A percentile compares a stretch with the other conserved stretches of the same genome.
These are phyloP conservation scores for Elsinoe necatrix DNA, from an alignment of 2,329 filamentous ascomycete species.

Conservation along the genomic window DNA sequence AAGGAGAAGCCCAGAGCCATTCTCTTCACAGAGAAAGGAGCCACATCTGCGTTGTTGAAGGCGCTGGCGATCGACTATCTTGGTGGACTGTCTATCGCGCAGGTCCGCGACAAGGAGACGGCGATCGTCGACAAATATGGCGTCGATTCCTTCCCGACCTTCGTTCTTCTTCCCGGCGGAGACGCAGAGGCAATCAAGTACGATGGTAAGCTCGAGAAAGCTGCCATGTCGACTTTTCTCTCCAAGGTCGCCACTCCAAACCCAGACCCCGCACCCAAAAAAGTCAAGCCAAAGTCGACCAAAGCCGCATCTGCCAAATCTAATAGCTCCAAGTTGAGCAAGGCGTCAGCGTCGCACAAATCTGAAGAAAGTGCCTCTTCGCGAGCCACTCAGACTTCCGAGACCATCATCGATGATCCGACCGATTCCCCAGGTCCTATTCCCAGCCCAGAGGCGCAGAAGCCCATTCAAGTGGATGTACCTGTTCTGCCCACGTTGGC, in stretches of 20 bases:
- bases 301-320: slow-evolving; percentile 40
- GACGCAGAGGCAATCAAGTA: slow-evolving; percentile 63
- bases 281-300: slow-evolving; percentile 35
- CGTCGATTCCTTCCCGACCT: slow-evolving; percentile 66
- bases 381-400: slow-evolving; percentile 41
- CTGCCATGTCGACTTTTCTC: slow-evolving; percentile 71
- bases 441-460: slow-evolving; percentile 36
- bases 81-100: slow-evolving; percentile 67
- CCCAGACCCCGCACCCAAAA: slow-evolving; percentile 56
- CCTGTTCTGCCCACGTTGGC: slow-evolving; percentile 54
- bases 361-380: slow-evolving; percentile 41
- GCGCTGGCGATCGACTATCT: slow-evolving; percentile 87
- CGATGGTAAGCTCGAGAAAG: slow-evolving; percentile 77
- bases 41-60: slow-evolving; percentile 72
- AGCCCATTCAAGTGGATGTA: slow-evolving; percentile 50
- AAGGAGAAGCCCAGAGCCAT: slow-evolving; percentile 73
- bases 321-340: slow-evolving; percentile 42
- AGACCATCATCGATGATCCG: slow-evolving; percentile 43
- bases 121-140: slow-evolving; percentile 64
- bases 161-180: slow-evolving; percentile 69
- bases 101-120: slow-evolving; percentile 74
- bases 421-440: slow-evolving; percentile 48
- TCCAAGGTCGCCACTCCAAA: slow-evolving; percentile 72
- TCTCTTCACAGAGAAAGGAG: slow-evolving; percentile 88
- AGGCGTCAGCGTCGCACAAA: slow-evolving; percentile 44